These are phyloP conservation scores for Cystobasidium tubakii DNA, from an alignment of 768 basidiomycete genomes.

Conservation along the genomic window DNA sequence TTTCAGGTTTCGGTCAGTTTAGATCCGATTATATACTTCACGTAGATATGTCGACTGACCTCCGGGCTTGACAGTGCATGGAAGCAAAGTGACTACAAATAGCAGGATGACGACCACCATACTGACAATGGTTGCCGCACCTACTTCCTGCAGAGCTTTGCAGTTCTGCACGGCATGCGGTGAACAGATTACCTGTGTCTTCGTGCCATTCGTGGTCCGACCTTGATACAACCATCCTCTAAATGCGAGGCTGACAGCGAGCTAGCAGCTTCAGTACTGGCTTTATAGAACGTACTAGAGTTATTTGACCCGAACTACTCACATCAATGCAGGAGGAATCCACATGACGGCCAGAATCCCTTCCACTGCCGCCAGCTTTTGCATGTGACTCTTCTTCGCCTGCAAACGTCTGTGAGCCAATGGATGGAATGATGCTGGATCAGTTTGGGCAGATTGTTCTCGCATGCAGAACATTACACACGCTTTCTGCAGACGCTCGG, in stretches of 20 bases:
- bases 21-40: neutral
- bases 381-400: conserved; percentile 6
- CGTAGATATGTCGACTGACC: neutral
- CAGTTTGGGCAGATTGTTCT: too few relatives aligned
- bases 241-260: neutral
- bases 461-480: neutral
- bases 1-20: neutral
- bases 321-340: conserved; percentile 15
- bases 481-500: conserved; percentile 9
- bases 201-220: neutral
- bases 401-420: conserved; percentile 2
- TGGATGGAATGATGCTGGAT: too few relatives aligned
- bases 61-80: neutral
- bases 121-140: neutral
- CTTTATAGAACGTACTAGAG: too few relatives aligned
- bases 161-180: neutral
- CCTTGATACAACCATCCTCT: neutral
- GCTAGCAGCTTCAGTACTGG: neutral
- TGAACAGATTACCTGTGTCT: neutral
- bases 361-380: neutral
- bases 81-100: neutral
- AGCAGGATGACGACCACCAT: neutral
- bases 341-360: neutral
- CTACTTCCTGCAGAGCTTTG: neutral
- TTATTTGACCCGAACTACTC: too few relatives aligned